Conservation (phyloP, 495 filamentous ascomycete genomes). For the Penicillium atrosanguineum region DNA sequence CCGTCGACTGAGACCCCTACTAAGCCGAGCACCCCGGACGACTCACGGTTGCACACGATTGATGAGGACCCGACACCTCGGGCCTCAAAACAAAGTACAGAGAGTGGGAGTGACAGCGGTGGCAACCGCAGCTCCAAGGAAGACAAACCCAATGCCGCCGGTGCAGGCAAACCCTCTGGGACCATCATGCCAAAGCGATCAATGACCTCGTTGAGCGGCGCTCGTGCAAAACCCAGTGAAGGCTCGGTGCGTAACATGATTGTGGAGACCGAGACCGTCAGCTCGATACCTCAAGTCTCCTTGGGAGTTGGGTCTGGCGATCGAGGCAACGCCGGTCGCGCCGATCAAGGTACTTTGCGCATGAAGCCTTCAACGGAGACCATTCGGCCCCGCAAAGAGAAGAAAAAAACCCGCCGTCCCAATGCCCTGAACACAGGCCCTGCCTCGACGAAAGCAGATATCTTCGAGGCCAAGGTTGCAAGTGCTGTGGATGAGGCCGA, state of each 20-base stretch:
- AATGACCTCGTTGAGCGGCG: constrained; percentile 46
- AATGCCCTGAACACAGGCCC: constrained; percentile 44
- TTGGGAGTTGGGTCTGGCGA: constrained; percentile 65
- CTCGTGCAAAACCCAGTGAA: constrained; percentile 63
- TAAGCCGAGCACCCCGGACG: constrained; percentile 27
- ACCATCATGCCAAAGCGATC: constrained; percentile 49
- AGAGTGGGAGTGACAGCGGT: constrained; percentile 53
- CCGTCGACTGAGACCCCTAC: constrained; percentile 54
- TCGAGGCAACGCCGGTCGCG: constrained; percentile 50
- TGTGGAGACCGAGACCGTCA: constrained; percentile 95
- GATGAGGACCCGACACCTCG: constrained; percentile 41
- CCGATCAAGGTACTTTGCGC: constrained; percentile 70
- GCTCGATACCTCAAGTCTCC: constrained; percentile 85
- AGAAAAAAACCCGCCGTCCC: constrained; percentile 77
- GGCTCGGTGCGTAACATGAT: constrained; percentile 88
- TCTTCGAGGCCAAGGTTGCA: constrained; percentile 95
- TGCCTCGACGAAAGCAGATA: constrained; percentile 95
- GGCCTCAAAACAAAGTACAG: constrained; percentile 31
- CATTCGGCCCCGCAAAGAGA: constrained; percentile 87
- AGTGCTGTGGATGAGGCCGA: constrained; percentile 90
- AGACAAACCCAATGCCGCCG: constrained; percentile 29
- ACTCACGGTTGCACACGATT: constrained; percentile 35
- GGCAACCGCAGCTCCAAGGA: constrained; percentile 45
- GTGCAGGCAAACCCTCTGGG: constrained; percentile 18
- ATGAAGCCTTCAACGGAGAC: constrained; percentile 89